Conservation (phyloP, 345 rosid species). For the Gossypium rotundifolium region DNA sequence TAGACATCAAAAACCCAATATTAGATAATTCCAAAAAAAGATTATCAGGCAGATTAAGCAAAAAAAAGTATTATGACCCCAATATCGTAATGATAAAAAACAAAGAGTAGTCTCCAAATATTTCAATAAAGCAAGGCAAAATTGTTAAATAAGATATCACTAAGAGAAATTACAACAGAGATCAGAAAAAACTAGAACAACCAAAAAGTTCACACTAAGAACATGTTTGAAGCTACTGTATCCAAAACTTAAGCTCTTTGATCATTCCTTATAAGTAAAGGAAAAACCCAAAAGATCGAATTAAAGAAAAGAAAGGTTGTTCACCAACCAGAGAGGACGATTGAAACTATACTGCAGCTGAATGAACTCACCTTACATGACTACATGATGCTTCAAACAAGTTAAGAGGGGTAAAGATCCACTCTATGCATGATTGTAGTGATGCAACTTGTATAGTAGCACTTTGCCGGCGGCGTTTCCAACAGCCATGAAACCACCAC, state of each 20-base stretch:
- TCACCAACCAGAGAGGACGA: neutral
- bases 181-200: neutral
- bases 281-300: neutral
- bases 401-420: neutral
- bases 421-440: constrained; percentile 63
- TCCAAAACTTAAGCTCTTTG: neutral
- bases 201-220: neutral
- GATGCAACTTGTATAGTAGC: constrained; percentile 76
- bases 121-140: neutral
- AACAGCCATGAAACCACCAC: constrained; percentile 87
- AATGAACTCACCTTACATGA: neutral
- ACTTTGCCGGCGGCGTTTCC: constrained; percentile 88
- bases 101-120: neutral
- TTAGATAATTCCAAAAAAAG: too few species aligned
- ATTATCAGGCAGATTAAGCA: too few species aligned
- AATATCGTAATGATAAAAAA: too few species aligned
- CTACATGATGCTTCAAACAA: neutral
- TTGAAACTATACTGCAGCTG: neutral
- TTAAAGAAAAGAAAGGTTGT: neutral
- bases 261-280: neutral
- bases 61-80: too few species aligned
- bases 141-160: neutral
- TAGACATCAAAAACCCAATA: too few species aligned
- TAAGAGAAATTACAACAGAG: neutral
- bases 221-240: neutral